phyloP scores from a whole-genome alignment of 2,329 filamentous ascomycete genomes.

The Fusarium humuli region DNA sequence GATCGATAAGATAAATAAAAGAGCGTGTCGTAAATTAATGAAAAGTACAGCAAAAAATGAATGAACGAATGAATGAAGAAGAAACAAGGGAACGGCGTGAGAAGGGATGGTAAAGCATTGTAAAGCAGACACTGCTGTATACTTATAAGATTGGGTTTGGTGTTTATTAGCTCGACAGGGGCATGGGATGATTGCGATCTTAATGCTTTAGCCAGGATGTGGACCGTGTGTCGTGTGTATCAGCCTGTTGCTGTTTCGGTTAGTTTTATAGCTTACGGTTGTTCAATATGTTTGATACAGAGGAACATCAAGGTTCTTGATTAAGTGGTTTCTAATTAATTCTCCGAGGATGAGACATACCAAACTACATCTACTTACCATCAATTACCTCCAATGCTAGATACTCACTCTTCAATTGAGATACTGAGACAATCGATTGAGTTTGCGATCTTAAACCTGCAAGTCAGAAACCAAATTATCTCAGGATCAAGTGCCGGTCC shows the following conservation, averaged over 20 bases:
- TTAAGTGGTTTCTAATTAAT: neutral
- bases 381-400: fast-evolving
- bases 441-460: neutral
- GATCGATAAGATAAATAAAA: no score
- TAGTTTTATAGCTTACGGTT: neutral
- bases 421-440: neutral
- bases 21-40: conserved; percentile 16
- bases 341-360: no score
- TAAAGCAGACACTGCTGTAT: conserved; percentile 12
- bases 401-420: neutral
- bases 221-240: conserved; percentile 3
- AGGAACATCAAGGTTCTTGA: neutral
- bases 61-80: conserved; percentile 15
- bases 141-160: conserved; percentile 30
- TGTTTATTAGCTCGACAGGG: neutral
- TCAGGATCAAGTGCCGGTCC: conserved; percentile 11
- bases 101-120: conserved; percentile 3
- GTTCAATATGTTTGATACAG: conserved; percentile 27
- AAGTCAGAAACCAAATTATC: conserved; percentile 15
- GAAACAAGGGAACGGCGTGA: conserved; percentile 11
- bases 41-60: neutral
- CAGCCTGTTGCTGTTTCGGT: conserved; percentile 22
- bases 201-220: conserved; percentile 3
- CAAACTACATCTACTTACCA: no score
- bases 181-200: conserved; percentile 20